Conservation (phyloP, 192 early-diverging fungal genomes). For the Gigaspora rosea region DNA sequence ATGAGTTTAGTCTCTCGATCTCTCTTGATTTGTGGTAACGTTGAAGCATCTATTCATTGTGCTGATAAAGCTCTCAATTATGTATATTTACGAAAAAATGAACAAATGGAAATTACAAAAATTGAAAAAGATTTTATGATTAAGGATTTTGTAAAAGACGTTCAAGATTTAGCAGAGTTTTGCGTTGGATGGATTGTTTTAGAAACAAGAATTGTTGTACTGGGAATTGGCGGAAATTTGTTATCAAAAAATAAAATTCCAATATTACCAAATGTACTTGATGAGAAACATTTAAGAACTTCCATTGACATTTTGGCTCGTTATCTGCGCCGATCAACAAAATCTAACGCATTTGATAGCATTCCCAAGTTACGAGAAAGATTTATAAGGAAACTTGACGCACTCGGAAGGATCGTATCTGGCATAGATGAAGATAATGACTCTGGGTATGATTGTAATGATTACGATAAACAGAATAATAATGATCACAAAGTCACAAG, state of each 20-base stretch:
- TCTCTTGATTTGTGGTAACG: conserved; percentile 22
- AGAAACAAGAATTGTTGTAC: conserved; percentile 11
- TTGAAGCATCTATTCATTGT: conserved; percentile 26
- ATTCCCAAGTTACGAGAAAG: neutral
- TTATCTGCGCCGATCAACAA: conserved; percentile 18
- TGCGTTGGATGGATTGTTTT: conserved; percentile 34
- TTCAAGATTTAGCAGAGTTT: conserved; percentile 33
- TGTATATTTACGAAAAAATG: neutral
- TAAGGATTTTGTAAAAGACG: neutral
- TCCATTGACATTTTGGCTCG: neutral
- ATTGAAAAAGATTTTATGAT: neutral
- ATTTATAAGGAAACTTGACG: conserved; percentile 21
- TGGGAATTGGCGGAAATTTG: conserved; percentile 16
- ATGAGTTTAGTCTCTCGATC: conserved; percentile 21
- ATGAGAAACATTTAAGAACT: conserved; percentile 7
- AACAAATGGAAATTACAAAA: neutral
- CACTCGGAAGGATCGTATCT: neutral
- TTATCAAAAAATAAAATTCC: neutral
- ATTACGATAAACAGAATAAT: neutral
- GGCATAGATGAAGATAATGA: neutral
- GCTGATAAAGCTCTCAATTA: conserved; percentile 12
- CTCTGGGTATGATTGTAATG: neutral
- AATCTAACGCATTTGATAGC: conserved; percentile 2
- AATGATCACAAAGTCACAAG: neutral
- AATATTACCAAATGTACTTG: conserved; percentile 6